Evolutionary conservation across 768 basidiomycete species (phyloP).

Genomic region (Termitomyces heimii): DNA sequence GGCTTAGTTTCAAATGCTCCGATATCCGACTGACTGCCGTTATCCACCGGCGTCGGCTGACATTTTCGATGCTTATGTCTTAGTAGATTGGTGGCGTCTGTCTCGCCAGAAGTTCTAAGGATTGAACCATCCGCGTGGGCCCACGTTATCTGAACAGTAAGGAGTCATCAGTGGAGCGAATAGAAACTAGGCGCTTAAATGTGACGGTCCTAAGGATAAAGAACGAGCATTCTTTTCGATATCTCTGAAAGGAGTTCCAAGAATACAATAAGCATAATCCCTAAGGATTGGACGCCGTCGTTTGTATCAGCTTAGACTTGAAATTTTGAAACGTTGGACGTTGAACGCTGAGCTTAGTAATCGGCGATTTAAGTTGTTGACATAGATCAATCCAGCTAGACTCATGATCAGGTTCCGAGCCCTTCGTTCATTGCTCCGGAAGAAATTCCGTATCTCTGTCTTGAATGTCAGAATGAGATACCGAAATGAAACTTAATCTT

Average conservation of each 20-base stretch:
- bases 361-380: too few relatives aligned
- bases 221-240: background rate
- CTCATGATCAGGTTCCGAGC: background rate
- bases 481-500: background rate
- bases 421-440: background rate
- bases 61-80: too few relatives aligned
- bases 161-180: background rate
- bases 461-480: background rate
- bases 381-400: too few relatives aligned
- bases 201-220: background rate
- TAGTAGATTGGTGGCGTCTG: too few relatives aligned
- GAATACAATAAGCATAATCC: background rate
- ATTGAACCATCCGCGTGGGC: too few relatives aligned
- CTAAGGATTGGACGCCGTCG: background rate
- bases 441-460: background rate
- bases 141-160: too few relatives aligned
- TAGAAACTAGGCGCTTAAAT: background rate
- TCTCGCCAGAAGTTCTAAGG: too few relatives aligned
- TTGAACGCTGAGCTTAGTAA: background rate
- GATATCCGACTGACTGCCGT: too few relatives aligned
- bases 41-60: too few relatives aligned
- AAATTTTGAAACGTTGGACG: background rate
- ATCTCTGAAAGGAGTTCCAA: background rate
- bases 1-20: too few relatives aligned
- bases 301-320: background rate